phyloP scores from a whole-genome alignment of 257 asterid species.

The Plantago major region DNA sequence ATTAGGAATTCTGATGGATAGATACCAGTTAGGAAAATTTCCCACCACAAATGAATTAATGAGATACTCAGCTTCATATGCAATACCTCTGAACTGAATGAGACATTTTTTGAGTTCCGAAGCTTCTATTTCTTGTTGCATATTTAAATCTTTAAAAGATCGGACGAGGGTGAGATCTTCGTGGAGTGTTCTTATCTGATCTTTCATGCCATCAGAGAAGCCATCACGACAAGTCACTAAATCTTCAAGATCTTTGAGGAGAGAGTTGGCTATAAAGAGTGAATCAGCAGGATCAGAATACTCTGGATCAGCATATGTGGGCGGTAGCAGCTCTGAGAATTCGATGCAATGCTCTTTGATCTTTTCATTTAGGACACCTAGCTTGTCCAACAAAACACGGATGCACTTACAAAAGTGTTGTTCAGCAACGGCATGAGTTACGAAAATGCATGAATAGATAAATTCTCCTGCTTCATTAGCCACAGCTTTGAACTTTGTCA shows the following conservation, averaged over 20 bases:
- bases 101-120: neutral
- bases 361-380: neutral
- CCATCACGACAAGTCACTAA: neutral
- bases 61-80: slow-evolving; percentile 9
- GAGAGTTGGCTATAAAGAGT: neutral
- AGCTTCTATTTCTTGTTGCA: neutral
- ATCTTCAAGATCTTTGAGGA: slow-evolving; percentile 1
- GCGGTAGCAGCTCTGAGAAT: neutral
- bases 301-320: neutral
- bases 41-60: neutral
- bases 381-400: neutral
- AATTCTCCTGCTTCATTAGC: slow-evolving; percentile 7
- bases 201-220: neutral
- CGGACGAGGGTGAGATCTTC: neutral
- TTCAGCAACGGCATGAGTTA: neutral
- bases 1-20: neutral
- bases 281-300: neutral
- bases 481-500: neutral
- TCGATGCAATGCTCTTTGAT: slow-evolving; percentile 2
- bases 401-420: too few relatives aligned
- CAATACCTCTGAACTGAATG: neutral
- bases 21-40: neutral
- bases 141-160: neutral
- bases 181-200: neutral
- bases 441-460: neutral